Percentiles rank a stretch among this genome's conserved stretches.
These are phyloP conservation scores for Fusarium irregulare DNA, from an alignment of 2,329 filamentous ascomycete species.

Conservation along the genomic window DNA sequence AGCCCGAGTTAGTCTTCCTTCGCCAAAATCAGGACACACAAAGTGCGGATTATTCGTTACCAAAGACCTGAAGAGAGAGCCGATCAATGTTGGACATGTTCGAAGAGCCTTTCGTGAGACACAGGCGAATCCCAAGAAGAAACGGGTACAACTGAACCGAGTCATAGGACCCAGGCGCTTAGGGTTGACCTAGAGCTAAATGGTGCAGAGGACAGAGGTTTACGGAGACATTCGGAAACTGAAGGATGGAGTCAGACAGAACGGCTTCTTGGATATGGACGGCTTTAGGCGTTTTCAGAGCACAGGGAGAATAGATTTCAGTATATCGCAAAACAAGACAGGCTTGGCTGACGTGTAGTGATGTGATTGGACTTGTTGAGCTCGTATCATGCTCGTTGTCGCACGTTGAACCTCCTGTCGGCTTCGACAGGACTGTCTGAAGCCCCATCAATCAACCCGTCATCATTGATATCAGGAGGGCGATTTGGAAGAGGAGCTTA, in stretches of 20 bases:
- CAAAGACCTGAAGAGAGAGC: neutral
- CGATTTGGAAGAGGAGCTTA: too few species aligned
- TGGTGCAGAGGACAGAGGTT: neutral
- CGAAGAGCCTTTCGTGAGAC: slow-evolving; percentile 18
- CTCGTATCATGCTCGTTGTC: neutral
- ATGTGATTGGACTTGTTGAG: too few species aligned
- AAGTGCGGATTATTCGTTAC: slow-evolving; percentile 12
- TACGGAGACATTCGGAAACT: neutral
- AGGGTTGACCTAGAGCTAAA: slow-evolving; percentile 4
- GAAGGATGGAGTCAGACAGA: neutral
- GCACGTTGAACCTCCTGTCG: too few species aligned
- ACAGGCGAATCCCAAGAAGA: slow-evolving; percentile 3
- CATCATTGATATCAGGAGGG: too few species aligned
- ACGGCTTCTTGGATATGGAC: neutral
- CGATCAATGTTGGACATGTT: slow-evolving; percentile 9
- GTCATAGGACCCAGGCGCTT: neutral
- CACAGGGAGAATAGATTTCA: accelerated
- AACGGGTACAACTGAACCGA: neutral
- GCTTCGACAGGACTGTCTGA: too few species aligned
- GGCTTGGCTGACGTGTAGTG: too few species aligned
- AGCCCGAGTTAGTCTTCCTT: neutral
- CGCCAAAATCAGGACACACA: accelerated
- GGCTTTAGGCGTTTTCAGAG: too few species aligned
- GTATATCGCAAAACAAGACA: neutral
- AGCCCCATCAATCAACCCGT: too few species aligned